Percentiles rank a stretch among this genome's conserved stretches.
These are phyloP conservation scores for Lepidium didymum DNA, from an alignment of 345 rosid genomes.

Conservation along the genomic window DNA sequence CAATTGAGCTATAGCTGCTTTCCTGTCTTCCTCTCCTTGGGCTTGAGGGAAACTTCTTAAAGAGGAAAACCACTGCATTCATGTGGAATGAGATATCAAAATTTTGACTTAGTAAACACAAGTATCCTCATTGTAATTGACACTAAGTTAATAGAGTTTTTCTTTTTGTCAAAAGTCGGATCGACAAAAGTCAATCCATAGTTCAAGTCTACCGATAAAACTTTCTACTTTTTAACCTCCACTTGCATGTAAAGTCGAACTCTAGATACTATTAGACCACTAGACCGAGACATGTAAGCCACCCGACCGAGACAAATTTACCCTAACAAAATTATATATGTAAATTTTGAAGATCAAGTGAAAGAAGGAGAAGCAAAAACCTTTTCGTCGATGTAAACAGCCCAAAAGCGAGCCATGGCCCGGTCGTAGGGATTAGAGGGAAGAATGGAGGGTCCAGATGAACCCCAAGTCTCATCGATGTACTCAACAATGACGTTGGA, in stretches of 20 bases:
- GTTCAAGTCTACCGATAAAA: too few species aligned
- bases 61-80: slow-evolving; percentile 43
- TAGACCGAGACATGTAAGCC: too few species aligned
- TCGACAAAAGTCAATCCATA: too few species aligned
- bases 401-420: slow-evolving; percentile 74
- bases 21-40: slow-evolving; percentile 39
- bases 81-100: neutral
- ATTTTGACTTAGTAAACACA: neutral
- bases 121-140: too few species aligned
- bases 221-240: too few species aligned
- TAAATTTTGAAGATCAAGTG: too few species aligned
- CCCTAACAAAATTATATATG: too few species aligned
- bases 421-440: slow-evolving; percentile 64
- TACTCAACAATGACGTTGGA: slow-evolving; percentile 69
- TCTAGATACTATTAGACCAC: too few species aligned
- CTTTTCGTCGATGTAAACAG: slow-evolving; percentile 60
- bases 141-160: too few species aligned
- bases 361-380: slow-evolving; percentile 15
- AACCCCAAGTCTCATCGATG: slow-evolving; percentile 54
- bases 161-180: too few species aligned
- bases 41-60: slow-evolving; percentile 25
- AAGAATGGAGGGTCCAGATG: slow-evolving; percentile 50
- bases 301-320: too few species aligned
- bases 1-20: slow-evolving; percentile 27
- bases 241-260: too few species aligned